These are phyloP conservation scores for Beauveria brongniartii DNA, from an alignment of 2,329 filamentous ascomycete genomes.

Conservation along the genomic window DNA sequence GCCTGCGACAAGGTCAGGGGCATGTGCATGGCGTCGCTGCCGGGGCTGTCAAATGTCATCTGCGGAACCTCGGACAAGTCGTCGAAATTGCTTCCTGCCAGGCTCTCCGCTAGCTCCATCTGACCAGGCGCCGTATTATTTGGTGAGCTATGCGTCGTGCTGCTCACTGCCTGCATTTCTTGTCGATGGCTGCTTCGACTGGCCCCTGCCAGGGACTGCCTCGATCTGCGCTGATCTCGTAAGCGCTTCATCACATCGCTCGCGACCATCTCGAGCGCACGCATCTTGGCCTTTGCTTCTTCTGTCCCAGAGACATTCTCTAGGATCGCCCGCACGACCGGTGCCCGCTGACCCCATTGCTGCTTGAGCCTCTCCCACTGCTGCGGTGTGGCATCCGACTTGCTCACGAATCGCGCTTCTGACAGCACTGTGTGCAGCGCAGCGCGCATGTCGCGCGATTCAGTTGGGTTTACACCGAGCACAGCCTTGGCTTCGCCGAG, in stretches of 20 bases:
- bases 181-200: neutral
- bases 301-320: constrained; percentile 42
- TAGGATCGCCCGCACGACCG: constrained; percentile 47
- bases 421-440: constrained; percentile 59
- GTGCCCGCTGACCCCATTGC: constrained; percentile 54
- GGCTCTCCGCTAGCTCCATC: constrained; percentile 15
- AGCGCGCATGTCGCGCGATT: constrained; percentile 52
- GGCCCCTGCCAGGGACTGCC: neutral
- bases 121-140: constrained; percentile 9
- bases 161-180: neutral
- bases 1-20: constrained; percentile 18
- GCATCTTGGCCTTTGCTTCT: constrained; percentile 46
- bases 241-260: constrained; percentile 72
- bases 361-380: constrained; percentile 65
- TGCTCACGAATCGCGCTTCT: constrained; percentile 60
- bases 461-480: constrained; percentile 35
- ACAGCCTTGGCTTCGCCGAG: constrained; percentile 65
- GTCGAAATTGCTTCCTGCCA: constrained; percentile 18
- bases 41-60: constrained; percentile 17
- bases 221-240: constrained; percentile 49
- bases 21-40: constrained; percentile 16
- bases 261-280: constrained; percentile 62
- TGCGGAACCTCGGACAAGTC: constrained; percentile 19
- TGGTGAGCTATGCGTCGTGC: constrained; percentile 12
- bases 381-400: constrained; percentile 61